These are phyloP conservation scores for Coemansia sp. DNA, from an alignment of 192 early-diverging fungal species.

Conservation along the genomic window DNA sequence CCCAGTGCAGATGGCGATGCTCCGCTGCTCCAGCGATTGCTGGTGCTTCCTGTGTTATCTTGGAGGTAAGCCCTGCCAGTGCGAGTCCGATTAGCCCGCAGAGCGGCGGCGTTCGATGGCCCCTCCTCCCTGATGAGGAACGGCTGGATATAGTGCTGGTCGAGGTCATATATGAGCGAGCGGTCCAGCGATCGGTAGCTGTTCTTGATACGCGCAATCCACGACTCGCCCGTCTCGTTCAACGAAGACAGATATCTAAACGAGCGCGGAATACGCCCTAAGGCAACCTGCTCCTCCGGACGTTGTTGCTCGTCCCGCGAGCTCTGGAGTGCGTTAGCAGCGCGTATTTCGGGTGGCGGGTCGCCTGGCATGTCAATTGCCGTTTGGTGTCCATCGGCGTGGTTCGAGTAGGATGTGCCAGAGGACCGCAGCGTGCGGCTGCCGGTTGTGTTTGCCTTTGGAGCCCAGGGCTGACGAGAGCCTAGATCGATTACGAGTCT, in stretches of 20 bases:
- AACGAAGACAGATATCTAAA: conserved; percentile 34
- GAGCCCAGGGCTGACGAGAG: not conserved
- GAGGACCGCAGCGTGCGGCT: not conserved
- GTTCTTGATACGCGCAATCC: conserved; percentile 42
- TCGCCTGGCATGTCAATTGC: not conserved
- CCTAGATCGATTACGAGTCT: conserved; percentile 26
- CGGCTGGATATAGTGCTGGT: conserved; percentile 48
- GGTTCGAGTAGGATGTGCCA: not conserved
- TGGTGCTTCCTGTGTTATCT: conserved; percentile 1
- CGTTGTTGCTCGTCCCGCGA: conserved; percentile 4
- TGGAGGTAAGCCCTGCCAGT: not conserved
- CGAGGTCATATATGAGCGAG: conserved; percentile 48
- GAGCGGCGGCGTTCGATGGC: not conserved
- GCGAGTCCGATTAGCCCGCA: not conserved
- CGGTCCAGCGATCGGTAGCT: conserved; percentile 50
- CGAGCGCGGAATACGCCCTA: conserved; percentile 21
- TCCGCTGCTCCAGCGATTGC: conserved; percentile 3
- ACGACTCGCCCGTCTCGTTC: conserved; percentile 38
- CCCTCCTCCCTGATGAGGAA: conserved; percentile 30
- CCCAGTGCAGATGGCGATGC: conserved; percentile 1
- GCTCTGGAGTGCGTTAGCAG: not conserved
- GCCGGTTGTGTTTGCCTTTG: conserved; percentile 4
- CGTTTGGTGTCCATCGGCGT: not conserved
- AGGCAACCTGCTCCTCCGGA: conserved; percentile 7
- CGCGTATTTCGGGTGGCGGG: not conserved